Evolutionary conservation across 2,329 filamentous ascomycete genomes (phyloP), one percentile per base, ranked within the genome.

Genomic region (Xylaria polymorpha): DNA sequence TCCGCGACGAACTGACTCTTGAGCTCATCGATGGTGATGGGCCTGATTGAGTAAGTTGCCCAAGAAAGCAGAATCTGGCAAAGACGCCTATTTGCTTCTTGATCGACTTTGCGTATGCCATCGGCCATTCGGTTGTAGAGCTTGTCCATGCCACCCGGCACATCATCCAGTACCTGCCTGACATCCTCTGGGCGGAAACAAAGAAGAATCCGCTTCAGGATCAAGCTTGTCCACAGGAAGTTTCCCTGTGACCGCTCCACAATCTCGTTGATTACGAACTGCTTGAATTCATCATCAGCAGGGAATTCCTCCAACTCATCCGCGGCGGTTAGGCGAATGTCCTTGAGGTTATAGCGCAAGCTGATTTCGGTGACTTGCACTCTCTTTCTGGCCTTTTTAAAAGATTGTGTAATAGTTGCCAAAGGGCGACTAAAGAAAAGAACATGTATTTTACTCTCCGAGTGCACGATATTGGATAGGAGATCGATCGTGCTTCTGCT

Each of bases 111-210:
- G 15, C 5, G 8, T 53, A 53, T 35, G 29, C 5, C n/a, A 53
- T 53, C 29, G 14, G 50, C 50, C 50, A 53, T 53, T 10, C 50
- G 50, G 10, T 5, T 3, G 25, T 53, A 53, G 14, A 53, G 50
- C n/a, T 53, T 32, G 50, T 53, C 50, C 50, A 53, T 53, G 6
- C 50, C 50, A 53, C 10, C 50, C 18, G 50, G 50, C 8, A 7
- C 14, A 35, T 53, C 50, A 9, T 7, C 5, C 22, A 53, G 50
- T n/a, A 53, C 50, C 10, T 7, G 22, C 7, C 50, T 32, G 3
- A 53, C 50, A 3, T 53, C 50, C 18, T 53, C 50, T n/a, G 50
- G 50, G 25, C 50, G 50, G 15, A 53, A 53, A 35, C 50, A 53
- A 1, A 7, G 25, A 2, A 53, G 22, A 7, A 53, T 3, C 10